These are phyloP conservation scores for Syncephalastrum monosporum DNA, from an alignment of 371 early-diverging fungal species.

Conservation along the genomic window DNA sequence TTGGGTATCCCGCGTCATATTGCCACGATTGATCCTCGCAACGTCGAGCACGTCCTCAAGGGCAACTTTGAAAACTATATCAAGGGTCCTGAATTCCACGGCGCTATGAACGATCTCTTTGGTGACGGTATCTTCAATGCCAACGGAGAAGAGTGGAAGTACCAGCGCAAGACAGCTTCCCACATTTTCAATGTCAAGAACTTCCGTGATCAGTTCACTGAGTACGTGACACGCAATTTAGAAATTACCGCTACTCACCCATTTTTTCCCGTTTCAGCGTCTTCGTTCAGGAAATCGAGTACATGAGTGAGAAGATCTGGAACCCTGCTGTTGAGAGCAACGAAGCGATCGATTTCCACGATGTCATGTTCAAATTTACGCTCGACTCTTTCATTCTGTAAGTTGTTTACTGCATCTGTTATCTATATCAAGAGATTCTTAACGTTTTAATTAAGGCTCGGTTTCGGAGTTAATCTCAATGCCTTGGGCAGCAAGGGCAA, in stretches of 20 bases:
- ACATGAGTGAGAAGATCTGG: constrained; percentile 23
- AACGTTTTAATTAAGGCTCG: constrained; percentile 27
- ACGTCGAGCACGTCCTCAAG: constrained; percentile 40
- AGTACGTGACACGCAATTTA: constrained; percentile 16
- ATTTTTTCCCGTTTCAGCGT: constrained; percentile 20
- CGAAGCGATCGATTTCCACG: constrained; percentile 35
- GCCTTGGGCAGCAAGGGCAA: constrained; percentile 27
- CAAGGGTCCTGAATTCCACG: constrained; percentile 48
- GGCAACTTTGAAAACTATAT: constrained; percentile 61
- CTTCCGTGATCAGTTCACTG: constrained; percentile 65
- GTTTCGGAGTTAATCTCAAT: constrained; percentile 43
- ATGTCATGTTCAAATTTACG: constrained; percentile 45
- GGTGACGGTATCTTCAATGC: constrained; percentile 77
- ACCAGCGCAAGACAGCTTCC: constrained; percentile 68
- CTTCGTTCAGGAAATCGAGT: constrained; percentile 46
- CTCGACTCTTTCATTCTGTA: constrained; percentile 54
- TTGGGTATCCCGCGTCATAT: constrained; percentile 31
- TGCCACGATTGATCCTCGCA: constrained; percentile 43
- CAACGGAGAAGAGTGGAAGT: constrained; percentile 67
- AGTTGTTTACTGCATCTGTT: constrained; percentile 1
- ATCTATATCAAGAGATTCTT: background rate
- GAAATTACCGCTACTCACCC: background rate
- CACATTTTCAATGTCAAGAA: constrained; percentile 73
- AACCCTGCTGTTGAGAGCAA: constrained; percentile 29
- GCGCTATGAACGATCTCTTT: constrained; percentile 42